These are phyloP conservation scores for Phialophora macrospora DNA, from an alignment of 2,329 filamentous ascomycete species.

Conservation along the genomic window DNA sequence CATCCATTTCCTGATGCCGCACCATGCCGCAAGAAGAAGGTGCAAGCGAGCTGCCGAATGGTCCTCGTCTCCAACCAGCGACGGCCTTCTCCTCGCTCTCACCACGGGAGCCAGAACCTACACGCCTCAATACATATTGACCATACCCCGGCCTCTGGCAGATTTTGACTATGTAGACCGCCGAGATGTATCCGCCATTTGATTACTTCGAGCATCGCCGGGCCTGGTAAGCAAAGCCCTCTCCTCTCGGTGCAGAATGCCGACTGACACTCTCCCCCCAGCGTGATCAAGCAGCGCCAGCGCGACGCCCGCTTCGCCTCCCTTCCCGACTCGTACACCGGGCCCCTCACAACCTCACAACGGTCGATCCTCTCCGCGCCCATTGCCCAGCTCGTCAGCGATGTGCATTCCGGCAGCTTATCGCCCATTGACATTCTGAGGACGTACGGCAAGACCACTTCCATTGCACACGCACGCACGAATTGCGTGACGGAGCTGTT, in stretches of 20 bases:
- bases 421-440: constrained; percentile 75
- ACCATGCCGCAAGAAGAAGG: neutral
- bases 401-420: constrained; percentile 72
- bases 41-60: neutral
- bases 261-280: constrained; percentile 45
- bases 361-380: constrained; percentile 70
- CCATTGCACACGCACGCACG: constrained; percentile 82
- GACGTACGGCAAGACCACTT: constrained; percentile 83
- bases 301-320: constrained; percentile 70
- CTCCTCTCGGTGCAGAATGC: neutral
- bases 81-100: neutral
- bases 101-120: neutral
- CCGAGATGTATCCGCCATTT: constrained; percentile 58
- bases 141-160: neutral
- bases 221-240: constrained; percentile 64
- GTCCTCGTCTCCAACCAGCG: neutral
- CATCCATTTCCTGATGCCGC: neutral
- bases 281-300: constrained; percentile 78
- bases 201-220: constrained; percentile 73
- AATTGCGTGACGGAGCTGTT: constrained; percentile 91
- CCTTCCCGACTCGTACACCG: constrained; percentile 69
- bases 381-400: constrained; percentile 76
- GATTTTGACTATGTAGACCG: constrained; percentile 23
- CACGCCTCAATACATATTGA: constrained; percentile 1
- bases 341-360: constrained; percentile 68